Conservation (phyloP, 192 early-diverging fungal genomes). For the Coemansia sp. region DNA sequence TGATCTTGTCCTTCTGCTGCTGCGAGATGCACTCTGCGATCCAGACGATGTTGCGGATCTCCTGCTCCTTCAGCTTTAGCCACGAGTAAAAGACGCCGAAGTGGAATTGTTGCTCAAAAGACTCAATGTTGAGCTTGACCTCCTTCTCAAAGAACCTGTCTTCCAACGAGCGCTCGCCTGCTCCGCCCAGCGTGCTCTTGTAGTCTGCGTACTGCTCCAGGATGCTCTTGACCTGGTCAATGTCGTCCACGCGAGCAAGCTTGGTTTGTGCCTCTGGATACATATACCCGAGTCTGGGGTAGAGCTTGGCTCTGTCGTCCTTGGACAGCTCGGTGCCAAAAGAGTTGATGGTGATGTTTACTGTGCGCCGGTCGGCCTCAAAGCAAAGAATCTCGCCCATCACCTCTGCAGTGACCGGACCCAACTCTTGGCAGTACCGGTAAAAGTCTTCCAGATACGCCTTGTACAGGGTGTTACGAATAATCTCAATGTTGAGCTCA, state of each 20-base stretch:
- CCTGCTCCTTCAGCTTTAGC: conserved; percentile 96
- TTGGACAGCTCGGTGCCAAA: conserved; percentile 96
- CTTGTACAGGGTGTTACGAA: conserved; percentile 98
- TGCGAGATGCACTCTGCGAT: conserved; percentile 99
- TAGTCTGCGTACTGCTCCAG: conserved; percentile 89
- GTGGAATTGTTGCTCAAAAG: conserved; percentile 97
- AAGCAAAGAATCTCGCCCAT: conserved; percentile 95
- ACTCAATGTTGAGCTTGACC: conserved; percentile 86
- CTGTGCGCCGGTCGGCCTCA: conserved; percentile 95
- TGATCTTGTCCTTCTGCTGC: conserved; percentile 92
- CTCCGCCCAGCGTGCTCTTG: conserved; percentile 74
- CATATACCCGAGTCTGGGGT: conserved; percentile 84
- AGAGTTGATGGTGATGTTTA: conserved; percentile 99
- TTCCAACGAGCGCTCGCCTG: conserved; percentile 72
- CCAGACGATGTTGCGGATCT: conserved; percentile 98
- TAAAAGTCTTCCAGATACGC: conserved; percentile 99
- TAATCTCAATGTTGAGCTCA: conserved; percentile 99
- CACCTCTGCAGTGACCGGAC: conserved; percentile 81
- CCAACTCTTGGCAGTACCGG: conserved; percentile 76
- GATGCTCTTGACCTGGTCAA: conserved; percentile 86
- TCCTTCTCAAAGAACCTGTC: conserved; percentile 95
- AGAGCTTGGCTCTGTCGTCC: conserved; percentile 94
- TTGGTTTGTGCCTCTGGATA: conserved; percentile 87
- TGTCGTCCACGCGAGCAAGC: conserved; percentile 85
- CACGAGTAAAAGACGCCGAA: conserved; percentile 94